Percentiles rank a stretch among this genome's conserved stretches.
These are phyloP conservation scores for Narthecium ossifragum DNA, from an alignment of 106 monocot species.

Conservation along the genomic window DNA sequence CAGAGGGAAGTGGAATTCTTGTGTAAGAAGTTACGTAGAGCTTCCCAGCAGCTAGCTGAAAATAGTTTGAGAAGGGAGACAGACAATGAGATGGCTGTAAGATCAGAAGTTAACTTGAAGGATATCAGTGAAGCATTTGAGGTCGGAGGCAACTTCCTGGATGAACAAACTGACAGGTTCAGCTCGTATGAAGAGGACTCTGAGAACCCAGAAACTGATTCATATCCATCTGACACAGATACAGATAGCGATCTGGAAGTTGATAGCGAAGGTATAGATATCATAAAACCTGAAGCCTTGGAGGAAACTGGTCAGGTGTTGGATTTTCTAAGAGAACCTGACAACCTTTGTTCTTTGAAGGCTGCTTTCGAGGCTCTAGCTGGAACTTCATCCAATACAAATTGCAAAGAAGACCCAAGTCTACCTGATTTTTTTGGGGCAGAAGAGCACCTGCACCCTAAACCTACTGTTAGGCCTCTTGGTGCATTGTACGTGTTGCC, in stretches of 20 bases:
- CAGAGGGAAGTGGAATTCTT: constrained; percentile 88
- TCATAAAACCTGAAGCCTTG: constrained; percentile 4
- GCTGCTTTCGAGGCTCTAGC: constrained; percentile 70
- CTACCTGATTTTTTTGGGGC: constrained; percentile 3
- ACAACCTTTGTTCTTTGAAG: constrained; percentile 59
- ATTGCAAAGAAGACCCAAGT: constrained; percentile 12
- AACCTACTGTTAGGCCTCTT: constrained; percentile 5
- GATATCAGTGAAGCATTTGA: constrained; percentile 61
- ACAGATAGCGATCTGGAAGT: constrained; percentile 35
- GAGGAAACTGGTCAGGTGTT: constrained; percentile 26
- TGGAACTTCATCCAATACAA: constrained; percentile 14
- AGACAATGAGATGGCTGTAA: constrained; percentile 7
- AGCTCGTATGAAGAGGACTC: constrained; percentile 48
- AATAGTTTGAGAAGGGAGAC: constrained; percentile 13
- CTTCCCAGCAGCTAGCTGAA: constrained; percentile 24
- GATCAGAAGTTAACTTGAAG: constrained; percentile 22
- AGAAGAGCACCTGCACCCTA: constrained; percentile 4
- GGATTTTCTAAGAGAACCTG: constrained; percentile 45
- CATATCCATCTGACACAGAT: constrained; percentile 53
- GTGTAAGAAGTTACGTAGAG: constrained; percentile 65
- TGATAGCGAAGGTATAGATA: constrained; percentile 44
- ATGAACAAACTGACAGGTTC: constrained; percentile 40
- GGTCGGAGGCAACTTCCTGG: constrained; percentile 10
- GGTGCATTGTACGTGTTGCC: constrained; percentile 67
- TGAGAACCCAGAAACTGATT: constrained; percentile 17